Evolutionary conservation across 495 filamentous ascomycete species (phyloP).

Genomic region (Talaromyces thailandensis): DNA sequence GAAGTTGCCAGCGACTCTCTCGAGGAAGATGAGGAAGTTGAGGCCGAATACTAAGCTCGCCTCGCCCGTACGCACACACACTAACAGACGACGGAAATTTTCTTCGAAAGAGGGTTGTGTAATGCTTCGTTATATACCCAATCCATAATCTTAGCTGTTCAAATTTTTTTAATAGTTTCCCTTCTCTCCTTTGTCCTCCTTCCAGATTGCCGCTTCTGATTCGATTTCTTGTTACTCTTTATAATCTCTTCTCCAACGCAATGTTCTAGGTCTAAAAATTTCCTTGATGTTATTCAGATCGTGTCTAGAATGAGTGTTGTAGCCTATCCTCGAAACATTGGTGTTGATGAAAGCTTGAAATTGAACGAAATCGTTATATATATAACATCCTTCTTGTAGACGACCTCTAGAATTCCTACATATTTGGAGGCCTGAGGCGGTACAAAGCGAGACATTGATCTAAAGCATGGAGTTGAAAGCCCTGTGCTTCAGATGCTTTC

Average conservation of each 20-base stretch:
- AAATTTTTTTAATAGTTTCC: neutral
- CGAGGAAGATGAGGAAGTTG: conserved; percentile 77
- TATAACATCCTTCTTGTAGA: neutral
- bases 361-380: neutral
- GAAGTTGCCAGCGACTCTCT: conserved; percentile 95
- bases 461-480: too few relatives aligned
- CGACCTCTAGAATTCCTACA: too few relatives aligned
- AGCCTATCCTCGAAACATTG: neutral
- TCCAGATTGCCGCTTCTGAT: neutral
- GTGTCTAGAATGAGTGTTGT: neutral
- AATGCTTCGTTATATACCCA: conserved; percentile 9
- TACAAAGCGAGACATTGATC: too few relatives aligned
- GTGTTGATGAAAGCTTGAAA: neutral
- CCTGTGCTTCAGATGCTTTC: too few relatives aligned
- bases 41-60: conserved; percentile 84
- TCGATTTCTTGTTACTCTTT: neutral
- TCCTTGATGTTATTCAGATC: neutral
- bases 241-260: neutral
- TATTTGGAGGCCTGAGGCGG: too few relatives aligned
- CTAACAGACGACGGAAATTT: neutral
- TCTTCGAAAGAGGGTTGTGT: conserved; percentile 8
- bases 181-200: neutral
- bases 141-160: conserved; percentile 8
- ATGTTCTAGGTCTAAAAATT: neutral
- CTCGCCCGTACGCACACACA: neutral